Percentiles rank a stretch among this genome's conserved stretches.
Evolutionary conservation across 345 rosid genomes (phyloP).

Genomic region (Citrus maxima): DNA sequence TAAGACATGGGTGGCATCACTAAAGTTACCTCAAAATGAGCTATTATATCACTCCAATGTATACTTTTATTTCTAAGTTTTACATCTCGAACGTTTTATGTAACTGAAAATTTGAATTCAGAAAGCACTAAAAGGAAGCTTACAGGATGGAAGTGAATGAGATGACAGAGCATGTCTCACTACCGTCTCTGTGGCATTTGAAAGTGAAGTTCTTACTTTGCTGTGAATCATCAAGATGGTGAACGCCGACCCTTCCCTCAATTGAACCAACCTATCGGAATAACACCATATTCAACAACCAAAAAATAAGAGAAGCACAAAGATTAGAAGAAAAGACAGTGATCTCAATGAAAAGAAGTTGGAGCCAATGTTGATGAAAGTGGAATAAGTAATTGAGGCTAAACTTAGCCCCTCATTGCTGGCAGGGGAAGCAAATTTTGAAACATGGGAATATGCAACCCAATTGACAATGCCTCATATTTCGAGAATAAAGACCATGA

Average conservation of each 20-base stretch:
- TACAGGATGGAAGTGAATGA: constrained; percentile 95
- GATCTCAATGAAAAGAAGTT: not conserved
- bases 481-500: not conserved
- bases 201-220: constrained; percentile 87
- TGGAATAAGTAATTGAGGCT: not conserved
- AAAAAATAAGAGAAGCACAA: not conserved
- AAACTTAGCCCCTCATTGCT: not conserved
- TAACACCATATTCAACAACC: constrained; percentile 15
- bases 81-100: no score
- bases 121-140: constrained; percentile 22
- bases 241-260: constrained; percentile 98
- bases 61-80: no score
- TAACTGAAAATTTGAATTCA: not conserved
- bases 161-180: constrained; percentile 89
- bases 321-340: not conserved
- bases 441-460: not conserved
- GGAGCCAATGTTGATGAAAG: not conserved
- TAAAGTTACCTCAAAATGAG: no score
- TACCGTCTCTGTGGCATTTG: constrained; percentile 92
- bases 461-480: no score
- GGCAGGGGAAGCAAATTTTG: not conserved
- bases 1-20: not conserved
- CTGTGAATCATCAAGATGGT: constrained; percentile 90
- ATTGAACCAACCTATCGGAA: constrained; percentile 82
- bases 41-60: no score